Percentiles rank a stretch among this genome's conserved stretches.
Conservation (phyloP, 176 grass and related monocot species). For the Cenchrus purpureus region DNA sequence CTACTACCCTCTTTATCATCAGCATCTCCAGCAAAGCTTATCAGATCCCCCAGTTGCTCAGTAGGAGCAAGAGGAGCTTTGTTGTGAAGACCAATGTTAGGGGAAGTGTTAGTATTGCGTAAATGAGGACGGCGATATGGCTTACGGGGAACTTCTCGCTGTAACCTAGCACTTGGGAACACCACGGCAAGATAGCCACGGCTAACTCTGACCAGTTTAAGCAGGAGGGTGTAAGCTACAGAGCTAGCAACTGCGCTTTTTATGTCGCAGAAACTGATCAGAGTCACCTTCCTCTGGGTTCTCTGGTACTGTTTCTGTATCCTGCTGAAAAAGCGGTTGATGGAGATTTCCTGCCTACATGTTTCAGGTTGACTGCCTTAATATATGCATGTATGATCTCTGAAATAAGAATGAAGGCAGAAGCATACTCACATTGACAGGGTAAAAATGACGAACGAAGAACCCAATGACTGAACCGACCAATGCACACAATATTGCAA, state of each 20-base stretch:
- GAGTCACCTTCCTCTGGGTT: conserved; percentile 42
- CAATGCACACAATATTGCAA: conserved; percentile 42
- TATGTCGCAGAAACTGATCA: conserved; percentile 59
- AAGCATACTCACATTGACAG: conserved; percentile 52
- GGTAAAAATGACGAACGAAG: conserved; percentile 41
- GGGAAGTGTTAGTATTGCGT: neutral
- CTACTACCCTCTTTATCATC: conserved; percentile 5
- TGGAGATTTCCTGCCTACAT: conserved; percentile 69
- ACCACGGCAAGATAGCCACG: conserved; percentile 40
- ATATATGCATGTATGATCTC: conserved; percentile 25
- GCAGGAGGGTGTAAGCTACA: conserved; percentile 14
- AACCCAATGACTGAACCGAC: conserved; percentile 49
- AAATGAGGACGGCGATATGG: conserved; percentile 5
- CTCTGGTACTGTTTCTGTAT: conserved; percentile 48
- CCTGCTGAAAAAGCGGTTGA: conserved; percentile 62
- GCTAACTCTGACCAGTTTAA: conserved; percentile 42
- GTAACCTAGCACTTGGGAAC: conserved; percentile 45
- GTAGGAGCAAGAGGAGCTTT: conserved; percentile 20
- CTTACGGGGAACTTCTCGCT: conserved; percentile 12
- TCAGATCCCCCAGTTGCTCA: conserved; percentile 38
- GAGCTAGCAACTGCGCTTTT: conserved; percentile 62
- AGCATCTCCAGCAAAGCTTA: conserved; percentile 29
- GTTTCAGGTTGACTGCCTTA: conserved; percentile 39
- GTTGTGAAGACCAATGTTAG: neutral
- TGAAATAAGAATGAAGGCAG: conserved; percentile 6